A percentile compares a stretch with the other conserved stretches of the same genome.
Evolutionary conservation across 2,329 filamentous ascomycete species (phyloP).

Genomic region (Aspergillus flavus): DNA sequence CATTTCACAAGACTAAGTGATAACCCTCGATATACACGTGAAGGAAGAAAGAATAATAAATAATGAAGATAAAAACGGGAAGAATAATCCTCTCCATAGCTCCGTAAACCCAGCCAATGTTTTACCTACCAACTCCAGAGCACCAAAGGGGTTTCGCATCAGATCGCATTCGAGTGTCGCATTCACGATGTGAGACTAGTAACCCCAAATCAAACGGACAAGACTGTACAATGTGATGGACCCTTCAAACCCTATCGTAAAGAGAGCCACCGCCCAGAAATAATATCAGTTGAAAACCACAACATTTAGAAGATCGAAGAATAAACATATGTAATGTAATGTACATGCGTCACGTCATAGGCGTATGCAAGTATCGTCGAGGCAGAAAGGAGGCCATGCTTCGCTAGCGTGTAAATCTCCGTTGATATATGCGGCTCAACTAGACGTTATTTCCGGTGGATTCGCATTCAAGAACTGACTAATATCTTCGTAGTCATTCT

Average conservation of each 20-base stretch:
- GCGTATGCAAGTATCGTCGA: conserved; percentile 21
- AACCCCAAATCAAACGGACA: conserved; percentile 5
- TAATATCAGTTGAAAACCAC: neutral
- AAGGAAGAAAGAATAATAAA: neutral
- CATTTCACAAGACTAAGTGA: neutral
- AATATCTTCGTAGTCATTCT: conserved; percentile 42
- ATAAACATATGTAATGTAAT: conserved; percentile 35
- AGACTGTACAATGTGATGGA: conserved; percentile 12
- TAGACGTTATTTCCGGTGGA: conserved; percentile 41
- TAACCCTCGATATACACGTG: neutral
- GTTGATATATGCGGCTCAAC: conserved; percentile 20
- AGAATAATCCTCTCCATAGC: conserved; percentile 12
- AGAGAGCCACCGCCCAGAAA: conserved; percentile 8
- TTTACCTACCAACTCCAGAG: conserved; percentile 25
- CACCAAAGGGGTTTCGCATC: neutral
- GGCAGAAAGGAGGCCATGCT: neutral
- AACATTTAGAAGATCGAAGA: conserved; percentile 13
- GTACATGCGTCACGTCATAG: conserved; percentile 39
- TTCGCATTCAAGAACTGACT: conserved; percentile 45
- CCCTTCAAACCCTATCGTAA: neutral
- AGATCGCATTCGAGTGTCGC: neutral
- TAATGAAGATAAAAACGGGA: neutral
- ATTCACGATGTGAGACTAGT: conserved; percentile 4
- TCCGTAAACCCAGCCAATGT: conserved; percentile 9
- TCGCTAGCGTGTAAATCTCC: neutral